Base-by-base conservation (phyloP, 352 stramenopile genomes). In the Globisporangium abappressorium region DNA sequence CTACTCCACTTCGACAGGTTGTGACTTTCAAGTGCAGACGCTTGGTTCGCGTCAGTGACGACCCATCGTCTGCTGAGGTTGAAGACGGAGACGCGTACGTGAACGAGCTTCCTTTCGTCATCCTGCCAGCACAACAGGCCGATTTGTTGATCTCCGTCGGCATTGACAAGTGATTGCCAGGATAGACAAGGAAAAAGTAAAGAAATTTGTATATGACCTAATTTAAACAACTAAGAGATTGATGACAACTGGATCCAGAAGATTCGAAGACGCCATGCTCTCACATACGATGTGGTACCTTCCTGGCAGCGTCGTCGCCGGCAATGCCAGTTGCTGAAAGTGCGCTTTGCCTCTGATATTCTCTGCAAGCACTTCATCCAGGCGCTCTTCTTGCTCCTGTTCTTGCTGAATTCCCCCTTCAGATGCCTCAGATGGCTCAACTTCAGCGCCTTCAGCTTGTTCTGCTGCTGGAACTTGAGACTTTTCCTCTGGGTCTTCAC, bases 11-110 rank as follows among this genome's bases (percentile, higher is more conserved):
- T 62, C 75, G 53, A 18, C 72, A 86, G 6, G 69, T 81, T 7
- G 80, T 92, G 18, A 70, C 66, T 14, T 85, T 92, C 68, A 72
- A 70, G 18, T 90, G 82, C 69, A 87, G 65, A 24, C 73, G 77
- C 5, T 62, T 85, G 26, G 57, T 66, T 24, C 71, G 66, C 14
- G 49, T 69, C 15, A 66, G 38, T 12, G 30, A 62, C 8, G 80
- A 85, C 5, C 20, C 20, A 20, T 9, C 20, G 36, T 30, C 36
- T 15, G 66, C 74, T 24, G 72, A 74, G 26, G 43, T 78, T 0
- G 65, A 75, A 63, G 66, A 80, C 22, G 74, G 63, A 24, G 80
- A 88, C 47, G 62, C 59, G 0, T 84, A 77, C 56, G 71, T 77
- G 28, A 70, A 79, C 18, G 75, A 86, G 62, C 77, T 85, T 9